Base-by-base conservation (phyloP, 139 green algal genomes). In the Volvox africanus region DNA sequence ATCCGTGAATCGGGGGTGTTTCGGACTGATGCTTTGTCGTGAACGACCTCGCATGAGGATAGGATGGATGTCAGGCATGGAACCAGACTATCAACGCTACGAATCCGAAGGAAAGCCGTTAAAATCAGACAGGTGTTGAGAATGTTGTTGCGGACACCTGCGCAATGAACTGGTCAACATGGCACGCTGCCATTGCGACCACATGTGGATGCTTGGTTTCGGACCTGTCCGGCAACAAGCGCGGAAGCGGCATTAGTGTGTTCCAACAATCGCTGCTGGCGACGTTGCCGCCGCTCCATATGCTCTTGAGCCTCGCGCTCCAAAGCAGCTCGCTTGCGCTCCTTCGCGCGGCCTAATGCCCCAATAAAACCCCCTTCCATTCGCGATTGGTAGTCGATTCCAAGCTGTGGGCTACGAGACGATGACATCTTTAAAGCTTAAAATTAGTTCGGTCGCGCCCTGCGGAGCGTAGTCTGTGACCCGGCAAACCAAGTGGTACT, bases 291-390 rank as follows among this genome's bases (percentile, higher is more conserved):
- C 1, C 61, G 30, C 1, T 71, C 85, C 3, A 28, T 21, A 17
- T 26, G 37, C 69, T 89, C 69, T 17, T 73, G 26, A 0, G 68
- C 85, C 14, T 89, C 22, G 12, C 85, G 69, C 1, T 69, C 69
- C 2, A 89, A 20, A 12, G 6, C 18, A 1, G 85, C 85, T 2
- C 69, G 69, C n/a, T 89, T 89, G 0, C 85, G 85, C 28, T 89
- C 85, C 18, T 67, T 82, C 9, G 85, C 85, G 17, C 85, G 85
- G 1, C 17, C 68, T 30, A 89, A 16, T 1, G 85, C 85, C 1
- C 85, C 85, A 17, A 82, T 17, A 3, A 89, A 24, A 6, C 85
- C 85, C 1, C 85, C 85, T 6, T 89, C 84, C 84, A 89, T 89
- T 18, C 84, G 68, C 0, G 65, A 89, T 12, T 32, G 9, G 26